phyloP scores from a whole-genome alignment of 257 asterid genomes.

The Scutellaria galericulata region DNA sequence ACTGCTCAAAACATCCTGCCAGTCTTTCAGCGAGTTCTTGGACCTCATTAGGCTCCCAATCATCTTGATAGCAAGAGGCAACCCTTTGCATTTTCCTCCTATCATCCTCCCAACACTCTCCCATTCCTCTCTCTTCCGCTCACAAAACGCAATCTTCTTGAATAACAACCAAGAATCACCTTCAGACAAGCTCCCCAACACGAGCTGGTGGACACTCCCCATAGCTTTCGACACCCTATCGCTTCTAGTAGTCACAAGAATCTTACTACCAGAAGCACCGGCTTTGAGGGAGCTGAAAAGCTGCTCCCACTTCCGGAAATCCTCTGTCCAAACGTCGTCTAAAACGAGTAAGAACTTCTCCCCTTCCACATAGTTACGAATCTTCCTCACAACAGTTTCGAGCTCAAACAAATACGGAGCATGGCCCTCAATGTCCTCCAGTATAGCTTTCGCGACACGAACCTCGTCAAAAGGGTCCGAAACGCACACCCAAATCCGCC shows the following conservation, averaged over 20 bases:
- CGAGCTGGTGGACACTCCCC: slow-evolving; percentile 46
- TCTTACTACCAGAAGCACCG: slow-evolving; percentile 52
- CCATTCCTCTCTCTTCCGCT: slow-evolving; percentile 28
- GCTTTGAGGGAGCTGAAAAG: slow-evolving; percentile 44
- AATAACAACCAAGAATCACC: slow-evolving; percentile 51
- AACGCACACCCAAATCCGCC: slow-evolving; percentile 56
- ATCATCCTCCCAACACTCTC: slow-evolving; percentile 47
- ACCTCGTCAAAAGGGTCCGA: slow-evolving; percentile 60
- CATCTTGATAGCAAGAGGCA: slow-evolving; percentile 52
- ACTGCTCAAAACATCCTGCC: slow-evolving; percentile 45
- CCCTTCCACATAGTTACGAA: slow-evolving; percentile 40
- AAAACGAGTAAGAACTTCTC: slow-evolving; percentile 51
- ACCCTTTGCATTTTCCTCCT: slow-evolving; percentile 50
- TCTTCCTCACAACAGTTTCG: slow-evolving; percentile 35
- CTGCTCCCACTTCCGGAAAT: slow-evolving; percentile 54
- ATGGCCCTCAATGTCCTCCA: slow-evolving; percentile 48
- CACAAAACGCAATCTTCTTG: slow-evolving; percentile 44
- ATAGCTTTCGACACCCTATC: slow-evolving; percentile 48
- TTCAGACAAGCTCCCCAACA: slow-evolving; percentile 40
- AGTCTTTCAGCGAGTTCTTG: slow-evolving; percentile 43
- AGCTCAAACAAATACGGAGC: slow-evolving; percentile 48
- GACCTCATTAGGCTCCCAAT: slow-evolving; percentile 47
- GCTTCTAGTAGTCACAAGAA: slow-evolving; percentile 52
- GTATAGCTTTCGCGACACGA: slow-evolving; percentile 51
- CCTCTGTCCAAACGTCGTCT: slow-evolving; percentile 58